These are phyloP conservation scores for Eucalyptus globulus DNA, from an alignment of 345 rosid species.

Conservation along the genomic window DNA sequence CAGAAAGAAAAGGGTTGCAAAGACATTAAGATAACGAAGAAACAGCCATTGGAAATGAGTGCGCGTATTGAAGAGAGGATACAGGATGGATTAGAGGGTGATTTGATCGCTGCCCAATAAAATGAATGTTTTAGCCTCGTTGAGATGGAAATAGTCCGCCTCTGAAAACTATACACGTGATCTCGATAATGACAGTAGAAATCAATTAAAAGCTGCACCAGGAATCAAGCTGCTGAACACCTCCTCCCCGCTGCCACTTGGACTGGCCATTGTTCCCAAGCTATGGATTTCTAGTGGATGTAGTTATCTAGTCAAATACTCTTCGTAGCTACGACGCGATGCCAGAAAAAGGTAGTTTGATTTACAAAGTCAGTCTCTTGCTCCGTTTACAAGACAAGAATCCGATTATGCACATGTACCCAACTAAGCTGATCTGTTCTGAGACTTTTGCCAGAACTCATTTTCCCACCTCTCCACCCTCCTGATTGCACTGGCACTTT, in stretches of 20 bases:
- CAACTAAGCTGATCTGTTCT: not conserved
- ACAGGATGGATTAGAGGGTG: not conserved
- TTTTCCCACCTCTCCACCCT: conserved; percentile 62
- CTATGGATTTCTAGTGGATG: not conserved
- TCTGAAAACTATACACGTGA: not conserved
- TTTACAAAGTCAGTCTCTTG: not conserved
- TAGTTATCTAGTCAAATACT: not conserved
- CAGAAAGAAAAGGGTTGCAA: not conserved
- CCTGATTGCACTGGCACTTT: conserved; percentile 14
- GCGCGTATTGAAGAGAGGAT: not conserved
- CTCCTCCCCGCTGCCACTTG: not conserved
- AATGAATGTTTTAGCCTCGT: not conserved
- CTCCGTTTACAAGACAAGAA: not conserved
- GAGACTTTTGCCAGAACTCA: conserved; percentile 17
- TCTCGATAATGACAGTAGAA: not conserved
- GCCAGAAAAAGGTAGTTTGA: not conserved
- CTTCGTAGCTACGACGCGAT: not conserved
- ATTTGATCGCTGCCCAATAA: not conserved
- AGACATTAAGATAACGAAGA: not conserved
- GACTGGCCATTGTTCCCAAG: not conserved
- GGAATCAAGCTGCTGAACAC: not conserved
- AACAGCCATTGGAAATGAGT: not conserved
- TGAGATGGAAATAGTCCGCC: not conserved
- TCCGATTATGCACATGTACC: not conserved
- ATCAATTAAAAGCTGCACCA: not conserved